These are phyloP conservation scores for Tilletia indica DNA, from an alignment of 1,284 basidiomycete species.

Conservation along the genomic window DNA sequence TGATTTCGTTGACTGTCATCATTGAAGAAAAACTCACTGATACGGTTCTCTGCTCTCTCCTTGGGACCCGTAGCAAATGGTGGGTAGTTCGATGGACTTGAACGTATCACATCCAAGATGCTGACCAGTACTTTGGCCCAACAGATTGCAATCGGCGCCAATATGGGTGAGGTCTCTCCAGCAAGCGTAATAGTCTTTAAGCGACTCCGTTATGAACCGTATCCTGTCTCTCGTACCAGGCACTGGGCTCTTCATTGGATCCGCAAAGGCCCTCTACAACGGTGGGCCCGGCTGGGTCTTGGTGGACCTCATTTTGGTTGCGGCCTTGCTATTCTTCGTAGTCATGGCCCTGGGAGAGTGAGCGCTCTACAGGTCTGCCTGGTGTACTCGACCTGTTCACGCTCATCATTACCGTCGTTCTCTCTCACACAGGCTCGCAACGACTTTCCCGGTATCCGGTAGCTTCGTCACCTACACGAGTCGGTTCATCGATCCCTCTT, in stretches of 20 bases:
- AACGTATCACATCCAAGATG: background rate
- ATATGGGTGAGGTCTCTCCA: background rate
- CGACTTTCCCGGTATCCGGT: slow-evolving; percentile 44
- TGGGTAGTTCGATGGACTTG: background rate
- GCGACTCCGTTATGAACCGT: background rate
- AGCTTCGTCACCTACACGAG: slow-evolving; percentile 44
- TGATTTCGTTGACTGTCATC: too few species aligned
- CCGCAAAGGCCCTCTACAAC: slow-evolving; percentile 57
- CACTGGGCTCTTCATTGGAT: slow-evolving; percentile 60
- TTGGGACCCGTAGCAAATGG: background rate
- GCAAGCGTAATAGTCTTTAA: background rate
- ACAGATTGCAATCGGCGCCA: background rate
- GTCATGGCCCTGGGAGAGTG: slow-evolving; percentile 51
- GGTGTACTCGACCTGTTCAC: background rate
- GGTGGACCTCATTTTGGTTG: slow-evolving; percentile 52
- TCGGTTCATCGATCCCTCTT: slow-evolving; percentile 64
- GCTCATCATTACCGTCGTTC: slow-evolving; percentile 29
- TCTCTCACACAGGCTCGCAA: slow-evolving; percentile 45
- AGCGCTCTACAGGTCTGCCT: slow-evolving; percentile 40
- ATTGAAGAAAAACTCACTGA: background rate
- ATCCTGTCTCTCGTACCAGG: slow-evolving; percentile 36
- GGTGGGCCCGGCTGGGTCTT: slow-evolving; percentile 60
- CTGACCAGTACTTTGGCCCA: background rate
- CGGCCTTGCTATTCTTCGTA: slow-evolving; percentile 49
- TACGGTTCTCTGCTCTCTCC: background rate